These are phyloP conservation scores for Vigna reflexopilosa DNA, from an alignment of 306 rosid genomes.

Conservation along the genomic window DNA sequence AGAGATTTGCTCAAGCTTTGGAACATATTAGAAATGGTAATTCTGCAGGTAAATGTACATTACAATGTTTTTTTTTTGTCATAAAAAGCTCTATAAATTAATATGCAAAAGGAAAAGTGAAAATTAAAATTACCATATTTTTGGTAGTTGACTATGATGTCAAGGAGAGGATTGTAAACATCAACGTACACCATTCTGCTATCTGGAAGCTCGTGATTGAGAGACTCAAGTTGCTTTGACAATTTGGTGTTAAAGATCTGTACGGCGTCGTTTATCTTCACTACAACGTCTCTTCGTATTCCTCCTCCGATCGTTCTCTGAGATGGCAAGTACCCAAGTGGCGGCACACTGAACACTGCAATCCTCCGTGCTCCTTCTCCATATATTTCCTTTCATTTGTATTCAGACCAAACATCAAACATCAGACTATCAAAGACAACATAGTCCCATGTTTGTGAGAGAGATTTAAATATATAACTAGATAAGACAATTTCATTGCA, in stretches of 20 bases:
- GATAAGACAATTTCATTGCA: too few species aligned
- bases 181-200: conserved; percentile 55
- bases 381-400: conserved; percentile 48
- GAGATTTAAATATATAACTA: too few species aligned
- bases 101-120: too few species aligned
- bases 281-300: conserved; percentile 48
- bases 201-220: conserved; percentile 21
- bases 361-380: conserved; percentile 62
- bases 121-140: conserved; percentile 52
- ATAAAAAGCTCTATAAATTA: too few species aligned
- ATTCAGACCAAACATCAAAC: background rate
- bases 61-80: too few species aligned
- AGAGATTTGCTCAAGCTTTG: too few species aligned
- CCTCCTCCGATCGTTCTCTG: conserved; percentile 73
- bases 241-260: conserved; percentile 55
- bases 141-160: conserved; percentile 31
- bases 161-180: conserved; percentile 56
- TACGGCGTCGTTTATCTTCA: conserved; percentile 50
- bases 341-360: conserved; percentile 63
- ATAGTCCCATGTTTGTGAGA: too few species aligned
- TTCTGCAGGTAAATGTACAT: too few species aligned
- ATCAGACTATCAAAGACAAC: too few species aligned
- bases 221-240: conserved; percentile 19
- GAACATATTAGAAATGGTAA: too few species aligned
- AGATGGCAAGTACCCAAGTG: conserved; percentile 71